Evolutionary conservation across 164 flowering plant genomes (phyloP).

Genomic region (grape (Vitis vinifera)): DNA sequence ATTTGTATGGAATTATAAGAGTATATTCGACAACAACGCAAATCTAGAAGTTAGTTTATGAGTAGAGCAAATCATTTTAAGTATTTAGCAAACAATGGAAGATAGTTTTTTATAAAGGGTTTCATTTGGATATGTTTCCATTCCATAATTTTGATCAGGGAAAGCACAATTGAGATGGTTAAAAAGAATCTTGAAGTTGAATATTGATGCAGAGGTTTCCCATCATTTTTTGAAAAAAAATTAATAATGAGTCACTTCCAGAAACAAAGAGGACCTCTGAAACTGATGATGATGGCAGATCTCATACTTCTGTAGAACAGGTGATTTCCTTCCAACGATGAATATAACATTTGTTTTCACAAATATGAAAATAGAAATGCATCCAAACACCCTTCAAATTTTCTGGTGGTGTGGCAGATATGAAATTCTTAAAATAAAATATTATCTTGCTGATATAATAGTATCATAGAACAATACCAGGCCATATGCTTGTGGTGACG

Average conservation of each 20-base stretch:
- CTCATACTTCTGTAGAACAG: background rate
- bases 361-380: background rate
- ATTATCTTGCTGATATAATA: background rate
- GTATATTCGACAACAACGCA: background rate
- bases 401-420: background rate
- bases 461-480: conserved; percentile 55
- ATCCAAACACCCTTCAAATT: background rate
- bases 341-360: background rate
- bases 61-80: background rate
- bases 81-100: background rate
- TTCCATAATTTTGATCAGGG: background rate
- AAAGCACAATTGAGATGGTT: background rate
- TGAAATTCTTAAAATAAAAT: background rate
- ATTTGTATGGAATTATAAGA: background rate
- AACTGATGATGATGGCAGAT: background rate
- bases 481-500: conserved; percentile 96
- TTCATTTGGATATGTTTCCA: background rate
- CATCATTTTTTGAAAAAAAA: background rate
- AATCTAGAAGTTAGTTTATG: background rate
- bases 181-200: background rate
- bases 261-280: background rate
- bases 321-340: background rate
- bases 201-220: background rate
- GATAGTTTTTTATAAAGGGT: background rate
- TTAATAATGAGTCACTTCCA: background rate